Conservation (phyloP, 768 basidiomycete species). For the Cytidiella melzeri region DNA sequence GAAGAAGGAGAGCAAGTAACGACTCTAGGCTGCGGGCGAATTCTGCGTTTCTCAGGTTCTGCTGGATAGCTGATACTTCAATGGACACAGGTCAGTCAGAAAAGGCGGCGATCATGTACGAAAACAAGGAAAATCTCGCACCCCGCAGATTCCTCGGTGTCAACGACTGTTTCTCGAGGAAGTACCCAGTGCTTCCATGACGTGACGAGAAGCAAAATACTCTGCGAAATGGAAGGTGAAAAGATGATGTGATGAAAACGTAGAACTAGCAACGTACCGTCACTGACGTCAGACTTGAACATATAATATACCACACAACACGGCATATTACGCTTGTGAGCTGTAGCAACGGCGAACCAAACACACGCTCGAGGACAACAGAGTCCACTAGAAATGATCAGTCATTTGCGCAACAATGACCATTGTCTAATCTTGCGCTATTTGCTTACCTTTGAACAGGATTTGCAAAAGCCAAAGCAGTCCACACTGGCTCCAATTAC, state of each 20-base stretch:
- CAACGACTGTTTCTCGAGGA: neutral
- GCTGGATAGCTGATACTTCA: too few species aligned
- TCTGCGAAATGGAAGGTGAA: neutral
- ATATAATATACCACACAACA: constrained; percentile 17
- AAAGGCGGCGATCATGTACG: too few species aligned
- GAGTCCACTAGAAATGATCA: constrained; percentile 29
- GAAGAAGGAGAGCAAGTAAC: too few species aligned
- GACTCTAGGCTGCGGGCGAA: too few species aligned
- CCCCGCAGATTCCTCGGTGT: neutral
- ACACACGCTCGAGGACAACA: constrained; percentile 18
- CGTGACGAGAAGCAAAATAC: neutral
- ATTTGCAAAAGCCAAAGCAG: constrained; percentile 12
- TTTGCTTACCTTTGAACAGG: constrained; percentile 16
- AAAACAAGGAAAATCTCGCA: neutral
- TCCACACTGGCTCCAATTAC: constrained; percentile 11
- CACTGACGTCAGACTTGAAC: constrained; percentile 31
- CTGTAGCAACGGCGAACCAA: constrained; percentile 24
- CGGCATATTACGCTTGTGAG: constrained; percentile 16
- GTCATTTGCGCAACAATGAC: neutral
- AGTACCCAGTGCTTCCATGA: constrained; percentile 1
- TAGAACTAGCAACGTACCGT: constrained; percentile 28
- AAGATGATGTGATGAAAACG: neutral
- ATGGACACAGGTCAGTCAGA: too few species aligned
- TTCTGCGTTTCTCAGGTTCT: too few species aligned
- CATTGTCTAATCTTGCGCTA: neutral